These are phyloP conservation scores for Priceomyces fermenticarens DNA, from an alignment of 805 yeast genomes.

Conservation along the genomic window DNA sequence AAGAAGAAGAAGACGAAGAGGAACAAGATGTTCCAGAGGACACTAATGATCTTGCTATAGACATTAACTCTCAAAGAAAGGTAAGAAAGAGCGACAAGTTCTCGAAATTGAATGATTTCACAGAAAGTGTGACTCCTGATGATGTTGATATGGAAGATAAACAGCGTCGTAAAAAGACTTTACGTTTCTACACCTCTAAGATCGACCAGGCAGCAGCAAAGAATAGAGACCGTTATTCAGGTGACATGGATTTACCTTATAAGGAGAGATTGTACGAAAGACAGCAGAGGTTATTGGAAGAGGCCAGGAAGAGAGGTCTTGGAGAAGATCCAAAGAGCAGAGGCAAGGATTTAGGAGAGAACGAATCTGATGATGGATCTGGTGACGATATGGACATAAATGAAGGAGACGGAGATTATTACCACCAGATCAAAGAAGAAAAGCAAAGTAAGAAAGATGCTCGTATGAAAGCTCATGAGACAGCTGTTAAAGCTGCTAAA, in stretches of 20 bases:
- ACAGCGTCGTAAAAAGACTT: conserved; percentile 69
- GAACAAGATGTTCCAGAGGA: conserved; percentile 6
- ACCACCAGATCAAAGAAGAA: conserved; percentile 49
- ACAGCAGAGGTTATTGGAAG: conserved; percentile 81
- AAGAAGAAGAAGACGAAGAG: conserved; percentile 13
- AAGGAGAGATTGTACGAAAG: conserved; percentile 87
- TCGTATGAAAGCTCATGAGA: conserved; percentile 62
- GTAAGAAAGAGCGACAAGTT: conserved; percentile 34
- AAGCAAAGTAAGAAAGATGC: conserved; percentile 48
- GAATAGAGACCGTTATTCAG: conserved; percentile 47
- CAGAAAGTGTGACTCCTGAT: conserved; percentile 65
- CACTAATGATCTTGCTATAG: conserved; percentile 38
- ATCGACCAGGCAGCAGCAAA: conserved; percentile 80
- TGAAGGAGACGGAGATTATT: conserved; percentile 56
- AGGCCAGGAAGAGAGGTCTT: conserved; percentile 80
- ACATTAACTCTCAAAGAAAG: conserved; percentile 50
- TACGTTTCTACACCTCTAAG: conserved; percentile 95
- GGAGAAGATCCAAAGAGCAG: conserved; percentile 42
- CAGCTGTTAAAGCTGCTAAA: conserved; percentile 74
- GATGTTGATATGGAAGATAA: conserved; percentile 87
- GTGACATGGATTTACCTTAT: conserved; percentile 91
- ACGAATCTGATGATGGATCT: conserved; percentile 46
- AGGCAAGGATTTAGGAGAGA: conserved; percentile 59
- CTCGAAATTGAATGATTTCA: conserved; percentile 45
- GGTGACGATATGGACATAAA: conserved; percentile 26